Evolutionary conservation across 176 grass and related monocot genomes (phyloP), one percentile per base, ranked within the genome.

Genomic region (Carex pumila): DNA sequence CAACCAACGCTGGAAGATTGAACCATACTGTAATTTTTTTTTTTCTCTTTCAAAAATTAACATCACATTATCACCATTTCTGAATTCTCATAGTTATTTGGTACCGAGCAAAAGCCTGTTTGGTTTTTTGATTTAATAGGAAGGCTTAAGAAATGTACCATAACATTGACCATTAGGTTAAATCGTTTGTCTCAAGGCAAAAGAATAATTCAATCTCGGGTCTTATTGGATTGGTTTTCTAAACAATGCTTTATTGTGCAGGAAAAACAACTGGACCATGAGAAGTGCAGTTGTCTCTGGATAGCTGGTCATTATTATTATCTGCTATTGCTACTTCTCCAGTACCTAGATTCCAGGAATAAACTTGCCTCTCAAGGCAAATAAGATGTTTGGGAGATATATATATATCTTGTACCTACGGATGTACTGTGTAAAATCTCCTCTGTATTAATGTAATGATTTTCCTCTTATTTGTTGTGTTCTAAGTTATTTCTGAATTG

Each of bases 1-100:
- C 62, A 97, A 97, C 89, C 94, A 97, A 90, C 85, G 94, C 81
- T 97, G 91, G 91, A 94, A 97, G 90, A 94, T 97, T 47, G 81
- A 65, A 62, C 61, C 80, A 5, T 83, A 50, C 47, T 83, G 80
- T 83, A 66, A 82, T 30, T 83, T 53, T 66, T 66, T 52, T 45
- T 66, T 66, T 66, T 52, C 52, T 67, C 8, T 52, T 65, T 67
- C 8, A 15, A 68, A 83, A 83, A 53, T 37, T 14, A 61, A 39
- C 13, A 62, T 39, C 14, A 60, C 31, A 34, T 2, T 37, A 3
- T 59, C 55, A 79, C 53, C 5, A 17, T 37, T 60, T n/a, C 10
- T 21, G 2, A 30, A 37, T 37, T 71, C 1, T 7, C 15, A 18
- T 71, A 5, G 17, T 71, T 43, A 71, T 37, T 43, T 62, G 19